Evolutionary conservation across 345 rosid genomes (phyloP).

Genomic region (Eucalyptus coolabah): DNA sequence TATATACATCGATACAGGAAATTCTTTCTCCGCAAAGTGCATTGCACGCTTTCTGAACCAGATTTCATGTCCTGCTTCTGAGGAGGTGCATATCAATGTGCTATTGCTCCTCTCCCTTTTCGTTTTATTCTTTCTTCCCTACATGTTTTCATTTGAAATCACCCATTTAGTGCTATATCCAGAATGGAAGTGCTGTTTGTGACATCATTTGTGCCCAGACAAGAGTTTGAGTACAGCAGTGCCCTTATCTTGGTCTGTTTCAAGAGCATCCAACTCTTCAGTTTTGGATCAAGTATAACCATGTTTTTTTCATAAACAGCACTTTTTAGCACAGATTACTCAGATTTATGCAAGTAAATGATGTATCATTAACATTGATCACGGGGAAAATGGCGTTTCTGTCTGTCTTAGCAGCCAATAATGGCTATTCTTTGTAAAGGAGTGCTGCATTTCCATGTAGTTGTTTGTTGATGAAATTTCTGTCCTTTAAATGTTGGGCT

Average conservation of each 20-base stretch:
- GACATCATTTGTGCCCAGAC: background rate
- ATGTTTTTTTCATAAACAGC: background rate
- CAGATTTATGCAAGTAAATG: background rate
- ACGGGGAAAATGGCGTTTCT: background rate
- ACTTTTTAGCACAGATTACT: background rate
- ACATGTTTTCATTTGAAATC: background rate
- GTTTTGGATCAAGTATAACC: background rate
- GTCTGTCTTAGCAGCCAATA: background rate
- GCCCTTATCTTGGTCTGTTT: background rate
- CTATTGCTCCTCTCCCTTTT: background rate
- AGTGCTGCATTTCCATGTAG: background rate
- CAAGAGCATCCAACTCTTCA: background rate
- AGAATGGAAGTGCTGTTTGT: background rate
- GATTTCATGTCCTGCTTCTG: constrained; percentile 9
- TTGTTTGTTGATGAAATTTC: background rate
- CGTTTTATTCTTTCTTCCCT: background rate
- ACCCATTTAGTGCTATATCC: background rate
- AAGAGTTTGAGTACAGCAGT: background rate
- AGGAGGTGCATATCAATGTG: constrained; percentile 15
- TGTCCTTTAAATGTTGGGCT: background rate
- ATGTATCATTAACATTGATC: background rate
- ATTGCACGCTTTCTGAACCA: constrained; percentile 29
- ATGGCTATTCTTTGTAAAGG: background rate
- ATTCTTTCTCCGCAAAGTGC: constrained; percentile 69
- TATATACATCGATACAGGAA: constrained; percentile 63